These are phyloP conservation scores for Nepenthes gracilis DNA, from an alignment of 148 eudicot genomes.

Conservation along the genomic window DNA sequence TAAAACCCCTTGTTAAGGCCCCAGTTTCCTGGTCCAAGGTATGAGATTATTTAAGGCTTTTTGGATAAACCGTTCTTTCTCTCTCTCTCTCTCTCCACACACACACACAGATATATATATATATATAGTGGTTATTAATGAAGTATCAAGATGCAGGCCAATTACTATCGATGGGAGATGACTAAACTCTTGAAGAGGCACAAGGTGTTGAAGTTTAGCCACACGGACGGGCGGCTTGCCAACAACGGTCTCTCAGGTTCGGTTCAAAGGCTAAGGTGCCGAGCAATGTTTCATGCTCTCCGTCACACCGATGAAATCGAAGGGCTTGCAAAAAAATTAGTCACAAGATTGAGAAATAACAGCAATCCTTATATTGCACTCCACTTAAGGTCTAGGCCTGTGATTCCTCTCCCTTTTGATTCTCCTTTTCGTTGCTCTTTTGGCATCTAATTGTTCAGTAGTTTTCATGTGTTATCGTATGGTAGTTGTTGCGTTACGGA, in stretches of 20 bases:
- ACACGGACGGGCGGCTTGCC: conserved; percentile 55
- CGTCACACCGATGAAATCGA: conserved; percentile 47
- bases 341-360: conserved; percentile 25
- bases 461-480: too few species aligned
- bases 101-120: too few species aligned
- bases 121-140: too few species aligned
- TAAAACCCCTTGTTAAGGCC: conserved; percentile 32
- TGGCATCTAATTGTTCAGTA: too few species aligned
- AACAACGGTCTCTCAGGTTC: conserved; percentile 51
- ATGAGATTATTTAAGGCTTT: neutral
- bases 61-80: neutral
- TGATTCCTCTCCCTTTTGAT: neutral
- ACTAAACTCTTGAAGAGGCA: conserved; percentile 25
- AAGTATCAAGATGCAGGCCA: conserved; percentile 24
- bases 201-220: conserved; percentile 47
- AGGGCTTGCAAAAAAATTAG: conserved; percentile 30
- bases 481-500: too few species aligned
- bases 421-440: too few species aligned
- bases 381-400: conserved; percentile 41
- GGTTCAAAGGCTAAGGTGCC: conserved; percentile 55
- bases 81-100: too few species aligned
- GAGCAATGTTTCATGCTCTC: conserved; percentile 48
- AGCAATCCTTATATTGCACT: conserved; percentile 47
- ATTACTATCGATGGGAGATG: conserved; percentile 45
- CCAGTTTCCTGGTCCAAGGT: conserved; percentile 82